These are phyloP conservation scores for Annulohypoxylon bovei DNA, from an alignment of 495 filamentous ascomycete genomes.

Conservation along the genomic window DNA sequence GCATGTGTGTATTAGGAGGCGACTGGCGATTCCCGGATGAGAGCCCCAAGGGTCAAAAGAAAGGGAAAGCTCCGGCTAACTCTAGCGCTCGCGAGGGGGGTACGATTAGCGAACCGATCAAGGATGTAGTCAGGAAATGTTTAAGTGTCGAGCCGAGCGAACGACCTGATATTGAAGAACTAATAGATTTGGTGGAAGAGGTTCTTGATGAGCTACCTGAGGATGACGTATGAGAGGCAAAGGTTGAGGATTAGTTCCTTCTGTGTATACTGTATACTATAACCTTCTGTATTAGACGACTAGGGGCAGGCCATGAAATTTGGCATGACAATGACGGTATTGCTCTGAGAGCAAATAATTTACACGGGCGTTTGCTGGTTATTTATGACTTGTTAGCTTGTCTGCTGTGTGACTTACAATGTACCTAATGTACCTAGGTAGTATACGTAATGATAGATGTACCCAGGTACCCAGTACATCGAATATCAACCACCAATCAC, in stretches of 20 bases:
- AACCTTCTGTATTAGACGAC: constrained; percentile 24
- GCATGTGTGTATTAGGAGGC: constrained; percentile 88
- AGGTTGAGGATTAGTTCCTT: constrained; percentile 1
- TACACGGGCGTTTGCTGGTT: constrained; percentile 2
- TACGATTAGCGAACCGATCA: constrained; percentile 76
- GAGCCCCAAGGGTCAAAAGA: constrained; percentile 63
- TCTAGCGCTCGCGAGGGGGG: constrained; percentile 34
- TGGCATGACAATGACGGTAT: constrained; percentile 21
- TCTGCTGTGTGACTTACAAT: background rate
- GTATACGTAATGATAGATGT: no score
- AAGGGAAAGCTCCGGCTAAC: constrained; percentile 61
- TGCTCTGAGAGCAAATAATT: constrained; percentile 35
- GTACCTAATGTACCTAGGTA: background rate
- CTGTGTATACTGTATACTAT: constrained; percentile 33
- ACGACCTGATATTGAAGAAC: constrained; percentile 87
- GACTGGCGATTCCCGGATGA: constrained; percentile 97
- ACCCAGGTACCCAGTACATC: background rate
- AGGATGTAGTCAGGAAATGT: constrained; percentile 87
- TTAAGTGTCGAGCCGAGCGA: constrained; percentile 92
- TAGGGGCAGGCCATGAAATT: constrained; percentile 25
- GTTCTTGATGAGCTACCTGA: constrained; percentile 79
- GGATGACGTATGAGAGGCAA: constrained; percentile 59
- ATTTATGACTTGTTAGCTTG: background rate
- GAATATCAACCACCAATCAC: background rate
- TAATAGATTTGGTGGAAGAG: constrained; percentile 81